Percentiles rank a stretch among this genome's conserved stretches.
Conservation (phyloP, 2,329 filamentous ascomycete species). For the Aspergillus sergii region DNA sequence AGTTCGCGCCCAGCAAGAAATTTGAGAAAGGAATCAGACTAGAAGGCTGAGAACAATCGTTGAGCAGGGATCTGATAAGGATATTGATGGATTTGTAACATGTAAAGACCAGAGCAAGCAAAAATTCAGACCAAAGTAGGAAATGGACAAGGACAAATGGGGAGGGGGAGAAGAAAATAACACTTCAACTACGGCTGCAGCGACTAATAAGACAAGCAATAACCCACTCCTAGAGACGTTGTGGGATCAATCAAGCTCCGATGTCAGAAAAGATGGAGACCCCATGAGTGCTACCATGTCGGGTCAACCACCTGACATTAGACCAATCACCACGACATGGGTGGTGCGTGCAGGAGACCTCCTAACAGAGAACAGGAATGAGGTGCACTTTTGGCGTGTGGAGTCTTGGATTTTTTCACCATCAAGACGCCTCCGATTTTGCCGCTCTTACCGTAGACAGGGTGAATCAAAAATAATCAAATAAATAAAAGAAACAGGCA, state of each 20-base stretch:
- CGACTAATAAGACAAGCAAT: not conserved
- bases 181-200: not conserved
- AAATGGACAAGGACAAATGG: not conserved
- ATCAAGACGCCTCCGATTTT: not conserved
- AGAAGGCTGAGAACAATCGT: not conserved
- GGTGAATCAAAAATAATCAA: not conserved
- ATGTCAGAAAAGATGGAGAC: not conserved
- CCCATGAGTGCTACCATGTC: not conserved
- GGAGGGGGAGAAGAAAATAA: not conserved
- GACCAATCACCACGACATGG: constrained; percentile 4
- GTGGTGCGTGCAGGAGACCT: not conserved
- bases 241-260: not conserved
- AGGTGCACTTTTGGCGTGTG: not conserved
- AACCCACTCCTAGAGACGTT: not conserved
- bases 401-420: not conserved
- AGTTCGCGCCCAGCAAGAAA: not conserved
- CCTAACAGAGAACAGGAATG: not conserved
- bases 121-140: too few species aligned
- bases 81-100: not conserved
- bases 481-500: not conserved
- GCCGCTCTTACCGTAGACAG: not conserved
- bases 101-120: not conserved
- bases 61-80: not conserved
- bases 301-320: constrained; percentile 1
- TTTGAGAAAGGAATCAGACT: not conserved